Evolutionary conservation across 768 basidiomycete species (phyloP).

Genomic region (Pleurotus djamor): DNA sequence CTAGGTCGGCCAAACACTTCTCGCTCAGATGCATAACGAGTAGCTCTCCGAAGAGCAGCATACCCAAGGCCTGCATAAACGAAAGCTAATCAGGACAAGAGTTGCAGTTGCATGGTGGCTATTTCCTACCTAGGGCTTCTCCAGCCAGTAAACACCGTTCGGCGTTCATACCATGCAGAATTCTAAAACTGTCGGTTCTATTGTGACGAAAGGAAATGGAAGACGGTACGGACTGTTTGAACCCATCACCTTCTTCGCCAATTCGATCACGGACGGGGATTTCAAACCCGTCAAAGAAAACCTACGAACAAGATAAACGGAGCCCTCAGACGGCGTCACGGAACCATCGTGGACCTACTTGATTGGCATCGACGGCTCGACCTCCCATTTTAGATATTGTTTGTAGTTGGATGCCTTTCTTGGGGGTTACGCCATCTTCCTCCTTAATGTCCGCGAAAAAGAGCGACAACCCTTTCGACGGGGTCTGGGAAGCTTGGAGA

Average conservation of each 20-base stretch:
- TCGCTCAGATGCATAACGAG: conserved; percentile 10
- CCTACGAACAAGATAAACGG: background rate
- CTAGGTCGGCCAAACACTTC: conserved; percentile 13
- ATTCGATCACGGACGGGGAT: conserved; percentile 9
- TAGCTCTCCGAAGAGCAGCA: conserved; percentile 11
- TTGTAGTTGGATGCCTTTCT: conserved; percentile 10
- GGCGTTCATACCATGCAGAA: conserved; percentile 16
- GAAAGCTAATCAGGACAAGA: too few species aligned
- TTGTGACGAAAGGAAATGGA: background rate
- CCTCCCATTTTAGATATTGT: conserved; percentile 16
- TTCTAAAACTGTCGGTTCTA: background rate
- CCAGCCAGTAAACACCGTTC: conserved; percentile 15
- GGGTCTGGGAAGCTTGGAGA: conserved; percentile 6
- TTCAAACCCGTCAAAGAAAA: conserved; percentile 15
- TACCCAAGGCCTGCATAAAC: conserved; percentile 9
- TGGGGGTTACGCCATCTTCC: conserved; percentile 3
- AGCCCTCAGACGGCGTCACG: too few species aligned
- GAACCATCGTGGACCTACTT: conserved; percentile 4
- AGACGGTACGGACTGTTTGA: conserved; percentile 3
- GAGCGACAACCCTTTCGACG: conserved; percentile 10
- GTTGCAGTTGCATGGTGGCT: background rate
- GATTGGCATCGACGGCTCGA: conserved; percentile 15
- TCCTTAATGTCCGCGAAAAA: conserved; percentile 14
- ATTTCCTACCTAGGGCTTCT: conserved; percentile 11
- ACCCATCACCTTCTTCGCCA: conserved; percentile 13